Conservation (phyloP, 169 alveolate genomes). For the Amoebophrya sp. region DNA sequence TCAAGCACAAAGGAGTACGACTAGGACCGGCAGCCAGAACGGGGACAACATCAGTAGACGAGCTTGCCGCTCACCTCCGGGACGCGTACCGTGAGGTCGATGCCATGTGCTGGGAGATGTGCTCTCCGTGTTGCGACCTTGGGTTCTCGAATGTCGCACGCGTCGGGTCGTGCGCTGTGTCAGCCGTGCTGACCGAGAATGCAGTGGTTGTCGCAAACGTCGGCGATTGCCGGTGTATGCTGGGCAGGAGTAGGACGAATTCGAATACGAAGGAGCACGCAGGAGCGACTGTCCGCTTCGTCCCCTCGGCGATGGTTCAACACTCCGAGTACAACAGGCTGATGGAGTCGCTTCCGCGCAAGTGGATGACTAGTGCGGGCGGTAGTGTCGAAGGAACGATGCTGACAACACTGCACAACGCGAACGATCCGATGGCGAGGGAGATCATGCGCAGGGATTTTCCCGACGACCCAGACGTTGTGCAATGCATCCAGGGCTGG, state of each 20-base stretch:
- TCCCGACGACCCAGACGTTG: neutral
- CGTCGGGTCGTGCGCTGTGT: slow-evolving; percentile 14
- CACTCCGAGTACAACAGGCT: neutral
- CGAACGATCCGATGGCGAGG: neutral
- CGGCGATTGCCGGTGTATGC: slow-evolving; percentile 13
- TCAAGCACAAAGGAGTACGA: too few relatives aligned
- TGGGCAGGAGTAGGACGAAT: neutral
- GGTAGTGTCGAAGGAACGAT: neutral
- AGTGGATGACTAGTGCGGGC: neutral
- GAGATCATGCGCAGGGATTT: neutral
- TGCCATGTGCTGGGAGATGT: neutral
- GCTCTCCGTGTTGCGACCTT: neutral
- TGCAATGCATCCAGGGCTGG: neutral
- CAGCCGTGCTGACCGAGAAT: neutral
- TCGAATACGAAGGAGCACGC: neutral
- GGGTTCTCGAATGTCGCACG: neutral
- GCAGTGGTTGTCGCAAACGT: slow-evolving; percentile 1
- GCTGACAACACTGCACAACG: neutral
- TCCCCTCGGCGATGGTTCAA: too few relatives aligned
- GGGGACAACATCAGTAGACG: too few relatives aligned
- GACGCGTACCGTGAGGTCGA: neutral
- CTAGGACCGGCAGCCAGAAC: too few relatives aligned
- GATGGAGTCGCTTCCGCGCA: neutral
- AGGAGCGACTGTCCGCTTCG: neutral
- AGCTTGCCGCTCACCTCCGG: neutral